Conservation (phyloP, 2,329 filamentous ascomycete species). For the Harringtonia lauricola region DNA sequence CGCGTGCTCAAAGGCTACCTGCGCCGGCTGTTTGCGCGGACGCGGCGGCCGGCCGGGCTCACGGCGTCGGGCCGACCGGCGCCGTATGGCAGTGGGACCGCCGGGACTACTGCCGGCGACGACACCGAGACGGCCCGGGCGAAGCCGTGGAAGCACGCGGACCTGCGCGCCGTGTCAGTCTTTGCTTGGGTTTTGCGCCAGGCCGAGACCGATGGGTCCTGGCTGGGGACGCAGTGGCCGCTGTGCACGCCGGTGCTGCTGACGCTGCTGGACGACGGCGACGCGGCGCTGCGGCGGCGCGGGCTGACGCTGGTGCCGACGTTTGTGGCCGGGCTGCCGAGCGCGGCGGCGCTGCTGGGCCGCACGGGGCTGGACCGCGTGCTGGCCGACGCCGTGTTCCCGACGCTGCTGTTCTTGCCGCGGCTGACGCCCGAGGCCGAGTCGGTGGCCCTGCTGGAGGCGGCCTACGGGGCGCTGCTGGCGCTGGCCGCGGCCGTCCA, state of each 20-base stretch:
- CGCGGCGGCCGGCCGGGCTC: conserved; percentile 38
- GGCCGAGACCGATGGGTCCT: conserved; percentile 26
- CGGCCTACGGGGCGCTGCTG: conserved; percentile 57
- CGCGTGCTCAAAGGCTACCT: conserved; percentile 51
- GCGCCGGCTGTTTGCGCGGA: conserved; percentile 53
- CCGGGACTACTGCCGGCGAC: conserved; percentile 13
- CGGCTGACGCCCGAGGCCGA: conserved; percentile 64
- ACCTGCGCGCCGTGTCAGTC: conserved; percentile 39
- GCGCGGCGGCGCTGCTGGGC: conserved; percentile 4
- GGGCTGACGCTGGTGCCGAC: conserved; percentile 42
- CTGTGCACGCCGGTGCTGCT: conserved; percentile 60
- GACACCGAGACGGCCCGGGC: conserved; percentile 24
- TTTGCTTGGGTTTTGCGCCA: conserved; percentile 56
- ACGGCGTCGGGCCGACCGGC: conserved; percentile 47
- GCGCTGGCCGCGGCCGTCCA: conserved; percentile 30
- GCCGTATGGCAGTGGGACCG: conserved; percentile 29
- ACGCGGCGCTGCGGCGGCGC: conserved; percentile 37
- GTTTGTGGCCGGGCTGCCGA: conserved; percentile 46
- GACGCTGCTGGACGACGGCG: conserved; percentile 54
- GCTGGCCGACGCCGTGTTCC: conserved; percentile 58
- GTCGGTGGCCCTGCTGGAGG: conserved; percentile 50
- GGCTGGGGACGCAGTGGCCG: conserved; percentile 41
- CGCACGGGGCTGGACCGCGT: conserved; percentile 53
- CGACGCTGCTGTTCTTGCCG: conserved; percentile 67
- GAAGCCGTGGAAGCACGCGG: conserved; percentile 52